These are phyloP conservation scores for Glomus cerebriforme DNA, from an alignment of 192 early-diverging fungal species.

Conservation along the genomic window DNA sequence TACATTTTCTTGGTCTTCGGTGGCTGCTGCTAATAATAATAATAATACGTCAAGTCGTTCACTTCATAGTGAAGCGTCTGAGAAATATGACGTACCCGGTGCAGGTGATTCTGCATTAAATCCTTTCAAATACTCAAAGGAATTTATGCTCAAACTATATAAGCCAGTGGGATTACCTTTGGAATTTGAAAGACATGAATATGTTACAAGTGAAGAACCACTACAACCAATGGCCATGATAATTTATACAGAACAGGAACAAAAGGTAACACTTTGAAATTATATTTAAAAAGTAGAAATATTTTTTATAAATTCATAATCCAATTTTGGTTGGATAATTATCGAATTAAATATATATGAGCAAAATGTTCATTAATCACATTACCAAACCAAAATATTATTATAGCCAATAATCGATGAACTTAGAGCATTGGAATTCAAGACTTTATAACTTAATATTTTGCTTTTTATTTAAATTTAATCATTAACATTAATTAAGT, in stretches of 20 bases:
- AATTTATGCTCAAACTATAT: constrained; percentile 73
- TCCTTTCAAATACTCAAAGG: constrained; percentile 71
- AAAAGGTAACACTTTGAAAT: constrained; percentile 48
- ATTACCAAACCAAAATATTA: neutral
- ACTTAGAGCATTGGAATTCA: neutral
- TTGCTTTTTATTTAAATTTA: neutral
- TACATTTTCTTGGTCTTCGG: constrained; percentile 35
- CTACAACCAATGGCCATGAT: constrained; percentile 61
- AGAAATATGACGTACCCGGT: constrained; percentile 30
- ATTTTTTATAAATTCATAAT: neutral
- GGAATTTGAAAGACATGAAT: constrained; percentile 67
- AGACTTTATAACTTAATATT: neutral
- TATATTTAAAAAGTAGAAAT: neutral
- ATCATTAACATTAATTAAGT: neutral
- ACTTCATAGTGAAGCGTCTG: constrained; percentile 23
- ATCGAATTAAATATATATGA: neutral
- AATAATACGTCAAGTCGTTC: constrained; percentile 28
- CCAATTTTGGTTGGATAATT: neutral
- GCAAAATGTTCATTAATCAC: too few relatives aligned
- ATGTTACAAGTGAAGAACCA: constrained; percentile 63
- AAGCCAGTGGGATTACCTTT: constrained; percentile 57
- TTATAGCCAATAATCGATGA: too few relatives aligned
- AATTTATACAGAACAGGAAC: constrained; percentile 61
- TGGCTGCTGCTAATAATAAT: constrained; percentile 32
- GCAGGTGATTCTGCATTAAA: constrained; percentile 39